Conservation (phyloP, 495 filamentous ascomycete species). For the Trichoderma parareesei region DNA sequence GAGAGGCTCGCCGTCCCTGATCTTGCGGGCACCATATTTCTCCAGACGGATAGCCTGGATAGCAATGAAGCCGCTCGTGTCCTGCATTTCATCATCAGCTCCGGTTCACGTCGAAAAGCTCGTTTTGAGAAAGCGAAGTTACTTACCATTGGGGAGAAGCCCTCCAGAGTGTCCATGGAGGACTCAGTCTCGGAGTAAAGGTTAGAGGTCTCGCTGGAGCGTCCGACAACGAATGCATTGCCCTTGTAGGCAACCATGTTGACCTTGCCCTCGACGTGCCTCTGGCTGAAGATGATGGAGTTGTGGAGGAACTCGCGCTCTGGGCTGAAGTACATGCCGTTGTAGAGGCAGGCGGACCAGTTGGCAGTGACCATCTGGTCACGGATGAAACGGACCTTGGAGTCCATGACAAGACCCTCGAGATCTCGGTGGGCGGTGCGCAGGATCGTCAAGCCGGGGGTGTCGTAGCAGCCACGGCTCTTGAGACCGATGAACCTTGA, state of each 20-base stretch:
- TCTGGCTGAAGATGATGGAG: slow-evolving; percentile 61
- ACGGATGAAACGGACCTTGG: slow-evolving; percentile 73
- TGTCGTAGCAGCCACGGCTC: slow-evolving; percentile 54
- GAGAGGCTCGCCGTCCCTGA: slow-evolving; percentile 47
- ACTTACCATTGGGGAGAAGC: slow-evolving; percentile 53
- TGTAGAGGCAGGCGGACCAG: slow-evolving; percentile 71
- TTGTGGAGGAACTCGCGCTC: slow-evolving; percentile 59
- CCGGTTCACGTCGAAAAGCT: background rate
- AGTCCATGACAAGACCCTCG: slow-evolving; percentile 79
- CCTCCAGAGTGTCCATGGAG: slow-evolving; percentile 81
- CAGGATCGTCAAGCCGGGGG: slow-evolving; percentile 60
- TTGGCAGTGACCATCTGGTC: slow-evolving; percentile 74
- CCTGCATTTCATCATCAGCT: slow-evolving; percentile 23
- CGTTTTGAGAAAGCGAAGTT: background rate
- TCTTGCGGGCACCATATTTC: slow-evolving; percentile 75
- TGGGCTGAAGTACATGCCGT: slow-evolving; percentile 74
- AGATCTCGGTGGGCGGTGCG: slow-evolving; percentile 73
- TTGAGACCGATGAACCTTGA: slow-evolving; percentile 65
- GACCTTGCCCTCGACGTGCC: slow-evolving; percentile 62
- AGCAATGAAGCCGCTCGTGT: slow-evolving; percentile 58
- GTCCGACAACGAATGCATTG: slow-evolving; percentile 61
- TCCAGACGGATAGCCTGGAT: slow-evolving; percentile 80
- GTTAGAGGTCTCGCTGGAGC: slow-evolving; percentile 70
- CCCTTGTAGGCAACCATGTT: slow-evolving; percentile 73
- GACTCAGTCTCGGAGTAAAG: slow-evolving; percentile 74